Percentiles rank a stretch among this genome's conserved stretches.
Conservation (phyloP, 495 filamentous ascomycete genomes). For the Parmelia sp. region DNA sequence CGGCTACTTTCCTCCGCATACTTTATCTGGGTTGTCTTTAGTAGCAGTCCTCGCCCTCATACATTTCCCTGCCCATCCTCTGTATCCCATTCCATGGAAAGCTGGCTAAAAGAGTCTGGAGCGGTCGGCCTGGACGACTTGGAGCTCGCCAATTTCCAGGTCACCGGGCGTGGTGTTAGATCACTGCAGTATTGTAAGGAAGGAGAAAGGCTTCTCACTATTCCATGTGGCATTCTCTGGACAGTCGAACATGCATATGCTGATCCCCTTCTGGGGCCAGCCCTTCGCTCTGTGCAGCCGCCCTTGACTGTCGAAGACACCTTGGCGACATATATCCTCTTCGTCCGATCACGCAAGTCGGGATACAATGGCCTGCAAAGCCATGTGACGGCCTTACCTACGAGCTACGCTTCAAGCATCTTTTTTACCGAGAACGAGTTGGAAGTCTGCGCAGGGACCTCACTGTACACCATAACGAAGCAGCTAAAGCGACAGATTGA, state of each 20-base stretch:
- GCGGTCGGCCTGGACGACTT: slow-evolving; percentile 29
- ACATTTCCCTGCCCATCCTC: slow-evolving; percentile 20
- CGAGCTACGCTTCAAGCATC: slow-evolving; percentile 32
- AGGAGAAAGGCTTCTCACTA: slow-evolving; percentile 32
- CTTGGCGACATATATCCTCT: slow-evolving; percentile 31
- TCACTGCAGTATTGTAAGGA: slow-evolving; percentile 29
- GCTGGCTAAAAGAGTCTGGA: slow-evolving; percentile 27
- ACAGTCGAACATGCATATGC: slow-evolving; percentile 33
- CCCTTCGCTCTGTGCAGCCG: slow-evolving; percentile 28
- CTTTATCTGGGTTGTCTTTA: slow-evolving; percentile 12
- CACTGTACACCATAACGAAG: slow-evolving; percentile 31
- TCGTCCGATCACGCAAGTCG: slow-evolving; percentile 31
- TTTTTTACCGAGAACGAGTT: slow-evolving; percentile 30
- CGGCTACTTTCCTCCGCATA: slow-evolving; percentile 6
- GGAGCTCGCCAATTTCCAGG: slow-evolving; percentile 30
- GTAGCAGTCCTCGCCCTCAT: slow-evolving; percentile 18
- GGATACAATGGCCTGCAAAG: slow-evolving; percentile 31
- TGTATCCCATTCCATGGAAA: slow-evolving; percentile 27
- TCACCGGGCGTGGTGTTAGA: slow-evolving; percentile 30
- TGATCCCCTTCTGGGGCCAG: slow-evolving; percentile 30
- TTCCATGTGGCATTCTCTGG: slow-evolving; percentile 29
- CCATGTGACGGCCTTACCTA: slow-evolving; percentile 30
- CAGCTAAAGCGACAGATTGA: slow-evolving; percentile 28
- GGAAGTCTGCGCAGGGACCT: slow-evolving; percentile 30
- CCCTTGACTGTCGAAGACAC: slow-evolving; percentile 32